These are phyloP conservation scores for Ustilago nuda DNA, from an alignment of 1,284 basidiomycete genomes.

Conservation along the genomic window DNA sequence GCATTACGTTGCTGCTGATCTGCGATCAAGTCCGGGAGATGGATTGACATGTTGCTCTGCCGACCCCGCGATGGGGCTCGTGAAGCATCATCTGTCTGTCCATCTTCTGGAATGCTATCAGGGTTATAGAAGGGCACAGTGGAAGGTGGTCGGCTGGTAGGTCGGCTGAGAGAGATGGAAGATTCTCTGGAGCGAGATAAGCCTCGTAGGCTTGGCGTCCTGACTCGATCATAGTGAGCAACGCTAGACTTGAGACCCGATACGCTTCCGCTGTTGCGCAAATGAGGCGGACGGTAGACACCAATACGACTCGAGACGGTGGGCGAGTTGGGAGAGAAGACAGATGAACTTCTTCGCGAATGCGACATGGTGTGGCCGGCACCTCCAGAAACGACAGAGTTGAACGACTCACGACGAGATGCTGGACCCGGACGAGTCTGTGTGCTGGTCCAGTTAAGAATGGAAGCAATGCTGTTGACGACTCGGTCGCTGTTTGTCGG, in stretches of 20 bases:
- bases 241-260: conserved; percentile 53
- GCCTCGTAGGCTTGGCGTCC: conserved; percentile 59
- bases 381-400: conserved; percentile 27
- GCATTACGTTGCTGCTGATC: conserved; percentile 50
- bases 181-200: conserved; percentile 54
- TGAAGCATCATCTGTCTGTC: conserved; percentile 15
- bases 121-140: conserved; percentile 38
- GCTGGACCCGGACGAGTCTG: conserved; percentile 29
- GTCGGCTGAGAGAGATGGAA: conserved; percentile 46
- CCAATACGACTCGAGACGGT: conserved; percentile 37
- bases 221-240: conserved; percentile 60
- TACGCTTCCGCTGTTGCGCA: conserved; percentile 48
- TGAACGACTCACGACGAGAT: conserved; percentile 50
- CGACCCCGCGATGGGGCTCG: conserved; percentile 29
- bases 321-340: conserved; percentile 45
- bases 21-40: conserved; percentile 45
- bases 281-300: conserved; percentile 59
- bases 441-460: conserved; percentile 20
- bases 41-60: conserved; percentile 44
- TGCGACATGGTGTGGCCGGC: conserved; percentile 48
- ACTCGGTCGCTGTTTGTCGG: conserved; percentile 29
- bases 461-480: conserved; percentile 47
- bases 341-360: conserved; percentile 43
- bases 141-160: conserved; percentile 46
- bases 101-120: conserved; percentile 51